Conservation (phyloP, 345 rosid genomes). For the Gossypium longicalyx region DNA sequence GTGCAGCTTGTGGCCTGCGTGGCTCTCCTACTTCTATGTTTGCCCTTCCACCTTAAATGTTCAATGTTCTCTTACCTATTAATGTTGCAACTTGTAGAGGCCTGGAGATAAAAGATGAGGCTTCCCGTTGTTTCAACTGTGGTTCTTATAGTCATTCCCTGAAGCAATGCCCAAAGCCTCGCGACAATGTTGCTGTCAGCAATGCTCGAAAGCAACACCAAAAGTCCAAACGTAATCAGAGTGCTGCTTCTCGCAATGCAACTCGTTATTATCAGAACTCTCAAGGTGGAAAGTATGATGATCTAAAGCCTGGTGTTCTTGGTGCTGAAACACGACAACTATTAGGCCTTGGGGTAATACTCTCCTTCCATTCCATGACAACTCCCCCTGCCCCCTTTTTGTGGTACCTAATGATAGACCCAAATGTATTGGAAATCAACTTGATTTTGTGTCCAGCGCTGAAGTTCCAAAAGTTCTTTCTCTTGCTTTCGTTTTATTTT, state of each 20-base stretch:
- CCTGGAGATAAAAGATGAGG: slow-evolving; percentile 60
- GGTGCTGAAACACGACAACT: slow-evolving; percentile 68
- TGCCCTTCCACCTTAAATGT: not conserved
- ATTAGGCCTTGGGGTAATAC: slow-evolving; percentile 78
- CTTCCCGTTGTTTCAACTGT: slow-evolving; percentile 92
- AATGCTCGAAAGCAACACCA: slow-evolving; percentile 68
- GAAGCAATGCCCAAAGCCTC: slow-evolving; percentile 86
- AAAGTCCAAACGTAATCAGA: slow-evolving; percentile 63
- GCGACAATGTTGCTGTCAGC: slow-evolving; percentile 69
- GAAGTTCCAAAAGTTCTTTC: not conserved
- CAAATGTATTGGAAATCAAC: not conserved
- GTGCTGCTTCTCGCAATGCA: slow-evolving; percentile 45
- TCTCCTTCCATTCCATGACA: not conserved
- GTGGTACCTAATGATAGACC: not conserved
- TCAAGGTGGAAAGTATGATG: slow-evolving; percentile 74
- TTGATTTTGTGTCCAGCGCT: not conserved
- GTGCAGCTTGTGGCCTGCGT: not conserved
- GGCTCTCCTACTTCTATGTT: not conserved
- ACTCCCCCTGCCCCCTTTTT: not conserved
- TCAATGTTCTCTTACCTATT: slow-evolving; percentile 3
- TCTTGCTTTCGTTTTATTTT: not conserved
- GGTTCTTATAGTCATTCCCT: slow-evolving; percentile 84
- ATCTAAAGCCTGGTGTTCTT: slow-evolving; percentile 83
- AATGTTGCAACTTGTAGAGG: slow-evolving; percentile 49
- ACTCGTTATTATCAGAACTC: slow-evolving; percentile 69